Evolutionary conservation across 1,139 yeast genomes (phyloP).

Genomic region (Blastobotrys raffinosifermentans): DNA sequence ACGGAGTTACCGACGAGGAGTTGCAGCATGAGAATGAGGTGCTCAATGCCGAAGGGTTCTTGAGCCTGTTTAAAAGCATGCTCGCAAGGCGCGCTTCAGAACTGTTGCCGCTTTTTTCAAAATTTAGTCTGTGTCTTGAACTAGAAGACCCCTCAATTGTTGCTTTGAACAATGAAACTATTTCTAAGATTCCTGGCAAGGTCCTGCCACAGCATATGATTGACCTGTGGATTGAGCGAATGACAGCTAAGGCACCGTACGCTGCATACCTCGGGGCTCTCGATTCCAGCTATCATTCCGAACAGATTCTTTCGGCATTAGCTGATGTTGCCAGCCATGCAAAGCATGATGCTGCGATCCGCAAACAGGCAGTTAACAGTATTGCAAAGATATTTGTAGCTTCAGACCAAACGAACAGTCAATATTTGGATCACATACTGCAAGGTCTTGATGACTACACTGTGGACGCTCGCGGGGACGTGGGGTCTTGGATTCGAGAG

Average conservation of each 20-base stretch:
- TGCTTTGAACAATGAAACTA: background rate
- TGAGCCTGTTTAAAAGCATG: too few species aligned
- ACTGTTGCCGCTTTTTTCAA: too few species aligned
- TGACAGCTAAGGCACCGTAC: too few species aligned
- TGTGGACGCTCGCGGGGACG: conserved; percentile 36
- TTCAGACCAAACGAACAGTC: conserved; percentile 3
- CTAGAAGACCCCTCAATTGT: conserved; percentile 1
- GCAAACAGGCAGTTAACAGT: conserved; percentile 13
- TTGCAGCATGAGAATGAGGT: conserved; percentile 16
- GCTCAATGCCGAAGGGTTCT: conserved; percentile 20
- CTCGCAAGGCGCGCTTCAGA: too few species aligned
- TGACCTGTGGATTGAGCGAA: conserved; percentile 13
- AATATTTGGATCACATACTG: conserved; percentile 14
- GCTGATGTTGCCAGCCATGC: too few species aligned
- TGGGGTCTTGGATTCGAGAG: conserved; percentile 62
- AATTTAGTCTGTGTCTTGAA: conserved; percentile 5
- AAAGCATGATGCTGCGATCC: too few species aligned
- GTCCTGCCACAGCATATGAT: background rate
- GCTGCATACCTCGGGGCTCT: too few species aligned
- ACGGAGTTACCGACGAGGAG: conserved; percentile 15
- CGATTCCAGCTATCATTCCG: too few species aligned
- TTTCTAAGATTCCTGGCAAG: background rate
- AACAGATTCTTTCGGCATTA: too few species aligned
- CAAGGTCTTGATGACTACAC: conserved; percentile 32
- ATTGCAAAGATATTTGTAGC: conserved; percentile 7